phyloP scores from a whole-genome alignment of 176 grass and related monocot species.

The Lolium perenne region DNA sequence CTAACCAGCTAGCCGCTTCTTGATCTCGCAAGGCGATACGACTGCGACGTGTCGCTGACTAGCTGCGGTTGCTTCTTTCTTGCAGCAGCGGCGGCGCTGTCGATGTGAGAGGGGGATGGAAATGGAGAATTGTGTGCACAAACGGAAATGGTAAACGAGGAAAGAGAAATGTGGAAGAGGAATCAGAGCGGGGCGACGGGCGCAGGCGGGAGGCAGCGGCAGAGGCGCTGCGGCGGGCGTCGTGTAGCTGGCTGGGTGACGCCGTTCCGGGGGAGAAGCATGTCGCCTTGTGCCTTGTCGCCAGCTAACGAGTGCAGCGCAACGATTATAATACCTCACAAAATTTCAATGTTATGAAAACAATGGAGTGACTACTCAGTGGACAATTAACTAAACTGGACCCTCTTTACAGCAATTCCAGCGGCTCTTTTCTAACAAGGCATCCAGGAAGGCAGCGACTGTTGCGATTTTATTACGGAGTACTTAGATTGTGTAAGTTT shows the following conservation, averaged over 20 bases:
- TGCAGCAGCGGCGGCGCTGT: constrained; percentile 1
- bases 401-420: no score
- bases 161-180: neutral
- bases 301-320: constrained; percentile 20
- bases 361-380: no score
- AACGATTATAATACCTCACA: constrained; percentile 24
- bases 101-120: neutral
- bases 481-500: no score
- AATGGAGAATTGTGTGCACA: neutral
- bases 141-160: neutral
- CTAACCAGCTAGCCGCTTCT: neutral
- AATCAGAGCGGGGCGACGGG: neutral
- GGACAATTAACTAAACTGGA: no score
- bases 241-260: constrained; percentile 26
- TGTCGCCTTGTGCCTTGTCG: constrained; percentile 53
- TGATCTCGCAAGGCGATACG: neutral
- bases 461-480: no score
- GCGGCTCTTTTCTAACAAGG: no score
- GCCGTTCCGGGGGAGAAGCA: constrained; percentile 42
- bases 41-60: neutral
- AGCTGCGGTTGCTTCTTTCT: constrained; percentile 6
- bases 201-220: constrained; percentile 22
- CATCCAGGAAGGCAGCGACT: no score
- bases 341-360: no score
- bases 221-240: constrained; percentile 32